These are phyloP conservation scores for Trifolium repens DNA, from an alignment of 306 rosid genomes.

Conservation along the genomic window DNA sequence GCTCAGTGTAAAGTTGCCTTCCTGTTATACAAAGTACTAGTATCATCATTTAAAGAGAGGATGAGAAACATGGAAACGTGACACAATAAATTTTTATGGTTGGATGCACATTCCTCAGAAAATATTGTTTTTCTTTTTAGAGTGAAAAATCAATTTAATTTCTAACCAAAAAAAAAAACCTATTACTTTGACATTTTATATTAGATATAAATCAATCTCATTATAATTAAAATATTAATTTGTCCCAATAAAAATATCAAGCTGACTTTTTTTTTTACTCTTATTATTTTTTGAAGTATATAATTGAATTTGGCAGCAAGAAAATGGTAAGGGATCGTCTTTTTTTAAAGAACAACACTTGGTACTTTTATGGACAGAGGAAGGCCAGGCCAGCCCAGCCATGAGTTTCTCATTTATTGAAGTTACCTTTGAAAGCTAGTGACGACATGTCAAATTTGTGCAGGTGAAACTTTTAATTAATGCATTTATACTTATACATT, in stretches of 20 bases:
- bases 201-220: too few relatives aligned
- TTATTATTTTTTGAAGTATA: too few relatives aligned
- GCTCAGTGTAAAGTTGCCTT: neutral
- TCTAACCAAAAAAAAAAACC: too few relatives aligned
- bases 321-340: too few relatives aligned
- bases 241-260: too few relatives aligned
- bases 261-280: too few relatives aligned
- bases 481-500: neutral
- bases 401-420: neutral
- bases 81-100: neutral
- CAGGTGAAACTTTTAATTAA: neutral
- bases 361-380: neutral
- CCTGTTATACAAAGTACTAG: neutral
- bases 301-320: too few relatives aligned
- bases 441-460: slow-evolving; percentile 9
- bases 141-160: too few relatives aligned
- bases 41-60: neutral
- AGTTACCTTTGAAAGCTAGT: neutral
- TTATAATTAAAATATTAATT: too few relatives aligned
- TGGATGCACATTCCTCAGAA: neutral
- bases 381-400: neutral
- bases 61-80: neutral
- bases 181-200: too few relatives aligned
- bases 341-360: neutral
- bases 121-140: neutral